Conservation (phyloP, 2,329 filamentous ascomycete genomes). For the Cordyceps fumosorosea region DNA sequence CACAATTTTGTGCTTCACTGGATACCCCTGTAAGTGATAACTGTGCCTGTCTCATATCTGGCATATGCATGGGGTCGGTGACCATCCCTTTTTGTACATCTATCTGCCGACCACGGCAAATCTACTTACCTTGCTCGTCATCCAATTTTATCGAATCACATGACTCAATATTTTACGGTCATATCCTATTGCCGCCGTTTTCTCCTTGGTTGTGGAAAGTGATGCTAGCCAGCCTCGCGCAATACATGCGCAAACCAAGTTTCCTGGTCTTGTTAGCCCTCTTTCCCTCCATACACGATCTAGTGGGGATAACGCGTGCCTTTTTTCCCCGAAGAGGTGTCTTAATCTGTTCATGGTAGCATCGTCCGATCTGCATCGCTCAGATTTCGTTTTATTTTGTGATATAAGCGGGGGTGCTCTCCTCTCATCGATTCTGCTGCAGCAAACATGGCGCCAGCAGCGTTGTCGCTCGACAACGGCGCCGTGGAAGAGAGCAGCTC, state of each 20-base stretch:
- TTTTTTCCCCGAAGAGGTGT: background rate
- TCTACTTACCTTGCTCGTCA: background rate
- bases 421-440: background rate
- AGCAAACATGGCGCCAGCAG: background rate
- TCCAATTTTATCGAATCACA: constrained; percentile 4
- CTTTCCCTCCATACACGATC: background rate
- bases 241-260: background rate
- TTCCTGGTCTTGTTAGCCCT: background rate
- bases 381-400: background rate
- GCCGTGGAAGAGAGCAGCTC: background rate
- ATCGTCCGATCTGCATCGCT: background rate
- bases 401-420: background rate
- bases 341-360: background rate
- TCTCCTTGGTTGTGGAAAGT: background rate
- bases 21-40: background rate
- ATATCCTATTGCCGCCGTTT: background rate
- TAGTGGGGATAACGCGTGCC: background rate
- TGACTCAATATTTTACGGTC: background rate
- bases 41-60: background rate
- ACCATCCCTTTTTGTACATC: background rate
- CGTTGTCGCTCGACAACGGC: background rate
- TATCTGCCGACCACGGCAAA: constrained; percentile 2
- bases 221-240: background rate
- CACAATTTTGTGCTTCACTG: background rate
- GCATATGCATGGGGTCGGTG: background rate